Conservation (phyloP, 2,329 filamentous ascomycete genomes). For the Orbilia blumenaviensis region DNA sequence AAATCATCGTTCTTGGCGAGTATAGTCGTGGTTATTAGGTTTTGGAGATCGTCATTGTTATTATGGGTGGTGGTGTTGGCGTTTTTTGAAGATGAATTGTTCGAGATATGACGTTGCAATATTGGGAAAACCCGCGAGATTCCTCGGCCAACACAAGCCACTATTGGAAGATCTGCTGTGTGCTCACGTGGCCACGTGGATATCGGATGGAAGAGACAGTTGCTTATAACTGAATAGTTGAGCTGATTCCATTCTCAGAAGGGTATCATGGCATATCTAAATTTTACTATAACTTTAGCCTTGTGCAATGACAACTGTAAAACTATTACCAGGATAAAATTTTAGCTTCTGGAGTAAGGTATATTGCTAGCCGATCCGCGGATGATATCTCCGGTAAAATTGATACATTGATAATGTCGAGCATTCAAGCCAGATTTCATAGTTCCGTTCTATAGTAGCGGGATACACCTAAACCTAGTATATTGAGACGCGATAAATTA, state of each 20-base stretch:
- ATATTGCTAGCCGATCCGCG: too few relatives aligned
- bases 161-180: constrained; percentile 8
- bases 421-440: too few relatives aligned
- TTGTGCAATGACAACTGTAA: not conserved
- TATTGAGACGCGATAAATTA: too few relatives aligned
- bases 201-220: not conserved
- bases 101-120: constrained; percentile 33
- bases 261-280: too few relatives aligned
- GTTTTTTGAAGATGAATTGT: not conserved
- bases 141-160: constrained; percentile 17
- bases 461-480: too few relatives aligned
- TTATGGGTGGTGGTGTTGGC: not conserved
- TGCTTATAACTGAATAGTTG: not conserved
- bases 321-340: too few relatives aligned
- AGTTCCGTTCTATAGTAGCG: too few relatives aligned
- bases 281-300: not conserved
- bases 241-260: not conserved
- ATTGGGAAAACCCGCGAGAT: constrained; percentile 9
- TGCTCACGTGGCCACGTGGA: not conserved
- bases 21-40: not conserved
- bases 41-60: not conserved
- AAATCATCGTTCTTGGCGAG: not conserved
- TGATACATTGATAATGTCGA: too few relatives aligned
- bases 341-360: too few relatives aligned
- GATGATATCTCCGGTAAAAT: too few relatives aligned